phyloP scores from a whole-genome alignment of 1,284 basidiomycete species.

The Spongiforma sp. region DNA sequence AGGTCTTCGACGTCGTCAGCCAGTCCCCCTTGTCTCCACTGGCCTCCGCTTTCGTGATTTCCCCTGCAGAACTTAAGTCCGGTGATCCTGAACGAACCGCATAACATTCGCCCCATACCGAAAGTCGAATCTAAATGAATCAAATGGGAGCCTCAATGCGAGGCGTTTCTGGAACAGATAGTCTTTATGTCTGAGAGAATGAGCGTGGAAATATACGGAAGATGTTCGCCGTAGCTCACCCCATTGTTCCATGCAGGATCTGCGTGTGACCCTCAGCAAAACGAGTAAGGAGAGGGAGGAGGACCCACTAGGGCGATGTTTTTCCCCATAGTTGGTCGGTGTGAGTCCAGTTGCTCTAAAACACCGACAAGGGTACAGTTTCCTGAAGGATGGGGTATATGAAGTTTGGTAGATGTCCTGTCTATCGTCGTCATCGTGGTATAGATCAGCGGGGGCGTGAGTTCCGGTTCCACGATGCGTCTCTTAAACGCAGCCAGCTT shows the following conservation, averaged over 20 bases:
- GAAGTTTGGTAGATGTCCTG: conserved; percentile 52
- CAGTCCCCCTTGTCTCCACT: conserved; percentile 62
- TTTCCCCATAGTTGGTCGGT: conserved; percentile 55
- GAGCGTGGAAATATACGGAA: background rate
- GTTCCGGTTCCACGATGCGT: conserved; percentile 21
- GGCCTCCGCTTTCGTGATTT: conserved; percentile 75
- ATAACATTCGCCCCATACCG: conserved; percentile 51
- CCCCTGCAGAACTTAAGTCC: conserved; percentile 50
- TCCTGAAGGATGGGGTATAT: conserved; percentile 61
- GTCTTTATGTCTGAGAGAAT: conserved; percentile 70
- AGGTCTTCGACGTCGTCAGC: conserved; percentile 68
- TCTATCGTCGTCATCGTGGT: background rate
- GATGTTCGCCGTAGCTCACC: conserved; percentile 47
- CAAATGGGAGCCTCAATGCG: conserved; percentile 67
- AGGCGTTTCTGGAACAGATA: conserved; percentile 83
- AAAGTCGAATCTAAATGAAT: conserved; percentile 88
- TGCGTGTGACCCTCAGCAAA: conserved; percentile 36
- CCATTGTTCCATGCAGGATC: conserved; percentile 81
- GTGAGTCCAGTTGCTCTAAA: conserved; percentile 63
- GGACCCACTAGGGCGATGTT: conserved; percentile 70
- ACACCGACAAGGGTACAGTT: conserved; percentile 60
- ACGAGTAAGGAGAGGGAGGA: conserved; percentile 4
- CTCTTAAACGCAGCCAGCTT: too few species aligned
- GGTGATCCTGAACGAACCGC: background rate
- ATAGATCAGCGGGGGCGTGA: background rate